Percentiles rank a stretch among this genome's conserved stretches.
These are phyloP conservation scores for Yarrowia sp. DNA, from an alignment of 805 yeast species.

Conservation along the genomic window DNA sequence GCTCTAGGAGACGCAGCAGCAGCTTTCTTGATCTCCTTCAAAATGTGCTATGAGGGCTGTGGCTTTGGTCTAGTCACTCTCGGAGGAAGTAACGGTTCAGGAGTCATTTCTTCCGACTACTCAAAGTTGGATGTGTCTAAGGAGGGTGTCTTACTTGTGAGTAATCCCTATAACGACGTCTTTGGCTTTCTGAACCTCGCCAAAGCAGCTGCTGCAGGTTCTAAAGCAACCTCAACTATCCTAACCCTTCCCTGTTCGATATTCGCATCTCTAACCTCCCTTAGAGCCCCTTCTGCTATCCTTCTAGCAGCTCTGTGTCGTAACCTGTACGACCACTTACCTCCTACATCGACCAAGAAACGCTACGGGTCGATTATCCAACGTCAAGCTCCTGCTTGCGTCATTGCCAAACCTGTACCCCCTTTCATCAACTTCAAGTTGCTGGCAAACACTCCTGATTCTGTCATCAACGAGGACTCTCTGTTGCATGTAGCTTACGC, in stretches of 20 bases:
- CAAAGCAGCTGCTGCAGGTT: not conserved
- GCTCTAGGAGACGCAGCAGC: slow-evolving; percentile 33
- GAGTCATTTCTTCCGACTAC: not conserved
- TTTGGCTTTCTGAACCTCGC: not conserved
- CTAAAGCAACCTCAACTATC: not conserved
- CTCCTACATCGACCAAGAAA: not conserved
- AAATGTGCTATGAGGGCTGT: slow-evolving; percentile 40
- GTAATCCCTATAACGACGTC: not conserved
- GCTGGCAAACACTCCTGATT: slow-evolving; percentile 33
- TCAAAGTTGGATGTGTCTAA: not conserved
- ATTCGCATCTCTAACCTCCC: not conserved
- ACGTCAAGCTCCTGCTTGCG: slow-evolving; percentile 36
- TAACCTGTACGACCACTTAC: not conserved
- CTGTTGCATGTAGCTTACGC: slow-evolving; percentile 85
- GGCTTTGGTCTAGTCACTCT: slow-evolving; percentile 38
- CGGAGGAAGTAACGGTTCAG: not conserved
- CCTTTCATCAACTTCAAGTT: slow-evolving; percentile 36
- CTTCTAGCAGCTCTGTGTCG: not conserved
- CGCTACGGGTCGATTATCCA: slow-evolving; percentile 15
- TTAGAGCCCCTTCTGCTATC: not conserved
- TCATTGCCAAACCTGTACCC: slow-evolving; percentile 40
- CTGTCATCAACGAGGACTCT: slow-evolving; percentile 60
- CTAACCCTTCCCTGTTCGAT: not conserved
- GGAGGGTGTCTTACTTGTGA: not conserved
- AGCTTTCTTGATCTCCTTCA: slow-evolving; percentile 34